Evolutionary conservation across 2,329 filamentous ascomycete genomes (phyloP), one percentile per base, ranked within the genome.

Genomic region (Beauveria rudraprayagi): DNA sequence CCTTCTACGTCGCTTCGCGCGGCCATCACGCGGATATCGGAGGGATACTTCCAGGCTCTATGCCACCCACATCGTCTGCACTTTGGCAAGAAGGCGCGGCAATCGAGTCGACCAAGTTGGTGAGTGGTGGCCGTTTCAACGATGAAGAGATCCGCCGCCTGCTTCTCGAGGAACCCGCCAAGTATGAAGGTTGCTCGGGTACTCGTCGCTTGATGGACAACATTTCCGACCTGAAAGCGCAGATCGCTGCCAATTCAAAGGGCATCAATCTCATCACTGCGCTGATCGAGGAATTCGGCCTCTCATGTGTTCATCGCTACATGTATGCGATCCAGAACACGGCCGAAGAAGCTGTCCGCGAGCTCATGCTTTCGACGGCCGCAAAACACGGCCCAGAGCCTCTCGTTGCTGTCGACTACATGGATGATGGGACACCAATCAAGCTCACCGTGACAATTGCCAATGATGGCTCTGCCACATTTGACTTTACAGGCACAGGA

Each of bases 341-440:
- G 26, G 76, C 76, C 14, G 76, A 78, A 61, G 62, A 65, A 4
- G 69, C 72, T 1, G 72, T 74, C 7, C 70, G 72, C 2, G 66
- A 67, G 47, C 64, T 71, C 14, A 58, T 71, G 24, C 64, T 61
- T 34, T 62, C 61, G 5, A 66, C 65, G 1, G 63, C 63, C 1
- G 59, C 62, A 24, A 63, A 62, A 28, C 62, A 60, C 43, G 65
- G 63, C 11, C 63, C 65, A 0, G 60, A 63, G 24, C 62, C 65
- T 8, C 66, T 76, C 4, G 53, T 61, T 9, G 72, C 74, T 2
- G 62, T 66, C 11, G 84, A 41, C 69, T 91, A 87, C 76, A 94
- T 95, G 89, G 91, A 96, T 70, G 91, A 96, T 67, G 91, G 91
- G 40, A 89, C 84, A 14, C 88, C 89, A 0, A 94, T 96, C 67